These are phyloP conservation scores for Fusarium papillatum DNA, from an alignment of 2,329 filamentous ascomycete genomes.

Conservation along the genomic window DNA sequence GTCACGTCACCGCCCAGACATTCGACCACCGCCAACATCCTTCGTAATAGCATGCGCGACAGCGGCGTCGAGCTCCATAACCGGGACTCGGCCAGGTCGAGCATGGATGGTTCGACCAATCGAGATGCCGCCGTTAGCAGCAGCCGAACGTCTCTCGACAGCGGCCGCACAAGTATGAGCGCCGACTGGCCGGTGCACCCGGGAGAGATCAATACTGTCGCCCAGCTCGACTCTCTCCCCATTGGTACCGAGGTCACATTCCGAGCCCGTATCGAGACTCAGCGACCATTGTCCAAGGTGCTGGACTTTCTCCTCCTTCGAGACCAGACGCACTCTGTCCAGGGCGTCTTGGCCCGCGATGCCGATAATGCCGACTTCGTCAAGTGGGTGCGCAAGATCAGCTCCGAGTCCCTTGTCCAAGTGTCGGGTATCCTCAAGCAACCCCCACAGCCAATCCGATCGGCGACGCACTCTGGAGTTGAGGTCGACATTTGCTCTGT, in stretches of 20 bases:
- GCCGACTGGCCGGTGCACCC: slow-evolving; percentile 56
- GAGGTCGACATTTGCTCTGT: slow-evolving; percentile 78
- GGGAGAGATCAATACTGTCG: slow-evolving; percentile 54
- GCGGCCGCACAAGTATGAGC: slow-evolving; percentile 52
- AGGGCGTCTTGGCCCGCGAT: slow-evolving; percentile 77
- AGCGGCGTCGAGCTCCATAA: slow-evolving; percentile 47
- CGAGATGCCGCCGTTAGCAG: slow-evolving; percentile 28
- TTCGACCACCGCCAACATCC: slow-evolving; percentile 8
- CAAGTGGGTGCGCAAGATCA: slow-evolving; percentile 88
- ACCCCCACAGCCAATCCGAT: slow-evolving; percentile 81
- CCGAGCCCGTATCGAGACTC: slow-evolving; percentile 65
- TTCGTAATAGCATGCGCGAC: slow-evolving; percentile 47
- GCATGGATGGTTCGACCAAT: slow-evolving; percentile 41
- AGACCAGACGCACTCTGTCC: slow-evolving; percentile 86
- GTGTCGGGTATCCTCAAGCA: slow-evolving; percentile 81
- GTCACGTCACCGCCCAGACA: slow-evolving; percentile 15
- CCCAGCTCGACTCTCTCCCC: slow-evolving; percentile 52
- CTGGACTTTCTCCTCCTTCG: slow-evolving; percentile 90
- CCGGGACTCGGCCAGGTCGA: slow-evolving; percentile 46
- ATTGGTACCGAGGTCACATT: slow-evolving; percentile 57
- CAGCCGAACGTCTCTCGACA: slow-evolving; percentile 51
- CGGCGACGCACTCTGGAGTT: slow-evolving; percentile 80
- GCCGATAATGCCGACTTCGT: slow-evolving; percentile 76
- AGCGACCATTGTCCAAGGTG: slow-evolving; percentile 85
- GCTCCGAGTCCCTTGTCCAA: slow-evolving; percentile 82